phyloP scores from a whole-genome alignment of 1,284 basidiomycete species.

The Psilocybe mexicana region DNA sequence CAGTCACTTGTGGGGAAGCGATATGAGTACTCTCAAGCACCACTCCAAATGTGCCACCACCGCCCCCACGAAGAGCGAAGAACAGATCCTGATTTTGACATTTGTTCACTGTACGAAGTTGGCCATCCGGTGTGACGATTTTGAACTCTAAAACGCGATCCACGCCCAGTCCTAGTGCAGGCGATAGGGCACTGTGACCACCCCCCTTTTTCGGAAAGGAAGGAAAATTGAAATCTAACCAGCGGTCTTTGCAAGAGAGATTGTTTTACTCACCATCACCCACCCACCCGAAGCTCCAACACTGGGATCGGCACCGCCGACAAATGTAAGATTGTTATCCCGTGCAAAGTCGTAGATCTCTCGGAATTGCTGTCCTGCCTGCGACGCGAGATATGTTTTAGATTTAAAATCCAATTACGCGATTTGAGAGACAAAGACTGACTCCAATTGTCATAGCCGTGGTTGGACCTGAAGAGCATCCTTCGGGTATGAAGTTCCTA shows the following conservation, averaged over 20 bases:
- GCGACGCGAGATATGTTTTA: not conserved
- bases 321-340: constrained; percentile 39
- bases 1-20: constrained; percentile 25
- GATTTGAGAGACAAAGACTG: constrained; percentile 6
- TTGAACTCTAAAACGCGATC: constrained; percentile 36
- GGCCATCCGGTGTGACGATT: constrained; percentile 43
- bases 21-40: constrained; percentile 29
- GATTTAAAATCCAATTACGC: not conserved
- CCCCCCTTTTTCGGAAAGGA: constrained; percentile 30
- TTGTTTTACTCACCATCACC: constrained; percentile 9
- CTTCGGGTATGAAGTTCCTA: constrained; percentile 34
- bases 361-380: constrained; percentile 44
- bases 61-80: constrained; percentile 45
- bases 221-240: constrained; percentile 27
- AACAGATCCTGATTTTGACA: constrained; percentile 44
- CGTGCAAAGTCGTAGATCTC: constrained; percentile 42
- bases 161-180: constrained; percentile 32
- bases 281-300: constrained; percentile 22
- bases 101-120: constrained; percentile 36
- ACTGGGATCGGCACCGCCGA: constrained; percentile 26
- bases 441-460: constrained; percentile 40
- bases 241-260: not conserved
- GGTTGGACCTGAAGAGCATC: constrained; percentile 29
- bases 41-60: constrained; percentile 32
- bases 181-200: constrained; percentile 42